Evolutionary conservation across 2,329 filamentous ascomycete genomes (phyloP).

Genomic region (Colletotrichum sp.): DNA sequence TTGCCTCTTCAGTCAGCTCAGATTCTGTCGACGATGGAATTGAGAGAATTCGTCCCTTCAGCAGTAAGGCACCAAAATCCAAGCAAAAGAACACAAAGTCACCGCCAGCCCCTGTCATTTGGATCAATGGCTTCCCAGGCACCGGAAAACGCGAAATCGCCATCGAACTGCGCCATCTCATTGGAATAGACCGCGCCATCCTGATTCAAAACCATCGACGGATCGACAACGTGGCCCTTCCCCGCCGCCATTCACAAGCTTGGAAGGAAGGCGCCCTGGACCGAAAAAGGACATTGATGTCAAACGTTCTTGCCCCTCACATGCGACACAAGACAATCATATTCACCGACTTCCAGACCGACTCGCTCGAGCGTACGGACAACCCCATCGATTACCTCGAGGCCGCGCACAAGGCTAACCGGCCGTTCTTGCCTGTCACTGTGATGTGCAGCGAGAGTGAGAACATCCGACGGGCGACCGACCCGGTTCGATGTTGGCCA

Average conservation of each 20-base stretch:
- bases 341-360: not conserved
- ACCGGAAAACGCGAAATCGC: not conserved
- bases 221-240: not conserved
- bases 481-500: not conserved
- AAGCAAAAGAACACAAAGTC: not conserved
- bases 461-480: not conserved
- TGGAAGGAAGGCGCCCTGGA: not conserved
- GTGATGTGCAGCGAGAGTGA: not conserved
- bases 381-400: not conserved
- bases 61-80: fast-evolving
- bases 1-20: not conserved
- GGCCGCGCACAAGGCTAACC: not conserved
- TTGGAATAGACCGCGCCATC: not conserved
- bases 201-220: not conserved
- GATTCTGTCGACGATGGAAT: fast-evolving
- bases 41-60: fast-evolving
- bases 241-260: not conserved
- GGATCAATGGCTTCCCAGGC: not conserved
- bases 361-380: not conserved
- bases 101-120: not conserved
- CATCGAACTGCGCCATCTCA: not conserved
- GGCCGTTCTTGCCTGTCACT: not conserved
- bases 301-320: not conserved
- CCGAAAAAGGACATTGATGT: fast-evolving
- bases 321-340: not conserved